A percentile compares a stretch with the other conserved stretches of the same genome.
phyloP scores from a whole-genome alignment of 306 rosid species.

The Carpinus viminea region DNA sequence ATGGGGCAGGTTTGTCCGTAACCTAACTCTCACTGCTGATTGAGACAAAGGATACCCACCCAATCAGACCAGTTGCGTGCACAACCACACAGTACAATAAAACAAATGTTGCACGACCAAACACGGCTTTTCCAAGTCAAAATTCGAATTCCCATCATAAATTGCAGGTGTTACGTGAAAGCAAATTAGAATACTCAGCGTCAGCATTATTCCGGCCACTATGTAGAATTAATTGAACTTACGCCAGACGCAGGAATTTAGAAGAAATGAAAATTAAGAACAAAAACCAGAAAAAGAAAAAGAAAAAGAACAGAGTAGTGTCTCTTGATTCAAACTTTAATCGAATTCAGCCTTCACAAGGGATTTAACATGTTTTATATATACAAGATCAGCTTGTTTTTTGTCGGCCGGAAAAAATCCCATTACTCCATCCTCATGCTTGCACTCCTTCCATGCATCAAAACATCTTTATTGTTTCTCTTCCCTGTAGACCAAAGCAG shows the following conservation, averaged over 20 bases:
- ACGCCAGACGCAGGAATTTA: too few relatives aligned
- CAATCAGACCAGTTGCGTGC: not conserved
- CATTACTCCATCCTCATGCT: slow-evolving; percentile 28
- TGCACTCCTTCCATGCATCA: slow-evolving; percentile 32
- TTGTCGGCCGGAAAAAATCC: not conserved
- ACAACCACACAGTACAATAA: not conserved
- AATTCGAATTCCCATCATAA: not conserved
- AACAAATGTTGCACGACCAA: not conserved
- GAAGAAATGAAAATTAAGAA: not conserved
- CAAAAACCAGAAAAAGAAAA: too few relatives aligned
- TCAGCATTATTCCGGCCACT: not conserved
- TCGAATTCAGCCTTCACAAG: not conserved
- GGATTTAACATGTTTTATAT: not conserved
- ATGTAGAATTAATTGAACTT: too few relatives aligned
- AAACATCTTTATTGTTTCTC: slow-evolving; percentile 36
- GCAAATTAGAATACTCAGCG: not conserved
- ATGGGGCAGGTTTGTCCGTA: not conserved
- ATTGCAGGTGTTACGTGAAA: not conserved
- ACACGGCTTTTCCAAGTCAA: slow-evolving; percentile 8
- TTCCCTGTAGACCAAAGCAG: slow-evolving; percentile 48
- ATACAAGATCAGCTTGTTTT: not conserved
- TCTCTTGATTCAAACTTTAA: not conserved
- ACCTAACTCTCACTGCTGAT: not conserved
- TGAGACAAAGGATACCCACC: not conserved
- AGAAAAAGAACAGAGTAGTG: too few relatives aligned